Evolutionary conservation across 106 monocot species (phyloP), one percentile per base, ranked within the genome.

Genomic region (Chionographis japonica): DNA sequence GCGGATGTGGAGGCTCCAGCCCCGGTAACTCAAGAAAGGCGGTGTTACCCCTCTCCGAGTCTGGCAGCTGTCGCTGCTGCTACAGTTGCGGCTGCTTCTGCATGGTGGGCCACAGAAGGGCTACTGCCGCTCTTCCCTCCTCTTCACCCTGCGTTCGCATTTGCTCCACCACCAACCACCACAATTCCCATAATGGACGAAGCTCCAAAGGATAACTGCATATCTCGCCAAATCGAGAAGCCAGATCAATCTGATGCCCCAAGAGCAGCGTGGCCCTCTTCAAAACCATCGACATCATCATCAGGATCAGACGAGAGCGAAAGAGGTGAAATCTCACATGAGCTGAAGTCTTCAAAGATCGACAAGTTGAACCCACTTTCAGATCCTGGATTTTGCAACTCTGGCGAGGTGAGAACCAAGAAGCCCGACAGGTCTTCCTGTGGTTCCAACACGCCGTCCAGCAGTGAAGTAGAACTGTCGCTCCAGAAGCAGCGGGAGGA

Each of bases 21-120:
- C 37, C 60, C 65, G 5, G 75, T 55, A 52, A 19, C 62, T 78
- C 78, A 67, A 17, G 50, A 27, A 62, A 65, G 74, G 10, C 56
- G 65, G 9, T 42, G 62, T 8, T 79, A 77, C 10, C 57, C 73
- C 38, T 27, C 80, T 61, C 70, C 88, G 36, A 85, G 63, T 72
- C 39, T 90, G 76, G 79, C 83, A 19, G 69, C 85, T 8, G 79
- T 90, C 69, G 93, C 81, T 56, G 67, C 87, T 71, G 87, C 90
- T 42, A 99, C 98, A 18, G 90, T 93, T 46, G 90, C 90, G 27
- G 93, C 98, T 46, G 98, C 93, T 42, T 79, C 90, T n/a, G 87
- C 93, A 50, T 93, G 93, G 98, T 93, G 93, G 93, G 72, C 83
- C 16, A 81, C 87, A 9, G 85, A 93, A 41, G 98, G 93, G 46